A percentile compares a stretch with the other conserved stretches of the same genome.
Evolutionary conservation across 345 rosid genomes (phyloP).

Genomic region (Chamaenerion angustifolium): DNA sequence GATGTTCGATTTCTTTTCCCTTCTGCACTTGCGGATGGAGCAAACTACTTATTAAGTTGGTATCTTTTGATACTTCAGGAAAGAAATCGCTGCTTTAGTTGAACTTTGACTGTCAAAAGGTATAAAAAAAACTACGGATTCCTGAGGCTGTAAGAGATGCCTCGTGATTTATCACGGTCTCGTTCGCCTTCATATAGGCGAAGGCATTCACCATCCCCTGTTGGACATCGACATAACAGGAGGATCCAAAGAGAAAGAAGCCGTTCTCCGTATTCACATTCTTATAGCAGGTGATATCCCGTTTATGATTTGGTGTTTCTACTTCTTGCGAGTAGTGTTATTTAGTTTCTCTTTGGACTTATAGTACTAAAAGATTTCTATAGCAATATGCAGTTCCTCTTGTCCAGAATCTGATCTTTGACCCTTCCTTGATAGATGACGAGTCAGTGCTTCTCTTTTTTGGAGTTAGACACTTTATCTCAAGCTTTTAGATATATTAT

Average conservation of each 20-base stretch:
- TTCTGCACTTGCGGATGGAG: not conserved
- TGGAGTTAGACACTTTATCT: too few species aligned
- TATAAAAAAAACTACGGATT: constrained; percentile 8
- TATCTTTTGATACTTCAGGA: constrained; percentile 3
- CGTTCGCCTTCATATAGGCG: constrained; percentile 68
- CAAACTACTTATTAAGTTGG: constrained; percentile 2
- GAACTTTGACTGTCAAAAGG: constrained; percentile 5
- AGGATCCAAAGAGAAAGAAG: constrained; percentile 73
- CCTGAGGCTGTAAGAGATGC: constrained; percentile 37
- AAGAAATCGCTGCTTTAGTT: constrained; percentile 4
- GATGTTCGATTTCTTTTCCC: not conserved
- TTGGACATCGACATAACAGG: constrained; percentile 53
- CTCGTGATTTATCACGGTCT: constrained; percentile 63
- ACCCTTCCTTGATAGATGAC: too few species aligned
- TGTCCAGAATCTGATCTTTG: too few species aligned
- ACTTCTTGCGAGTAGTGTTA: constrained; percentile 4
- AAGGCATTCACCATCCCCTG: constrained; percentile 60
- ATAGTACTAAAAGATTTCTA: too few species aligned
- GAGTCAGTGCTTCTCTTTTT: too few species aligned
- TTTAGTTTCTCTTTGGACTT: too few species aligned
- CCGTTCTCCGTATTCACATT: constrained; percentile 61
- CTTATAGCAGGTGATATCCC: constrained; percentile 80
- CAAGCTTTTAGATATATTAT: too few species aligned
- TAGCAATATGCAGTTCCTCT: too few species aligned
- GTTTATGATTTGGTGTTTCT: constrained; percentile 22